Percentiles rank a stretch among this genome's conserved stretches.
phyloP scores from a whole-genome alignment of 2,329 filamentous ascomycete species.

The Cladobotryum protrusum region DNA sequence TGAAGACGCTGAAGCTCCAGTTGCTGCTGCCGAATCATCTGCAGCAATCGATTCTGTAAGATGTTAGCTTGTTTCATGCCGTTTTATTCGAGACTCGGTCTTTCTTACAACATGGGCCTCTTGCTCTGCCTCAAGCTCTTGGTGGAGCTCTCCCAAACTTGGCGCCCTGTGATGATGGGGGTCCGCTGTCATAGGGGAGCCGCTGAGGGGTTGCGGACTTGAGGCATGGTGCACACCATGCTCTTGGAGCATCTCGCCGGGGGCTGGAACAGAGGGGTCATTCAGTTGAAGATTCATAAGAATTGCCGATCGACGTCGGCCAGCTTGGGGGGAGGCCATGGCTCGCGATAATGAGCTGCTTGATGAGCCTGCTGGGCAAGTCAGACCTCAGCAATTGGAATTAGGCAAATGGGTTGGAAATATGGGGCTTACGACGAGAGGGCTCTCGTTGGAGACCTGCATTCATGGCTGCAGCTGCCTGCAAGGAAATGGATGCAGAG shows the following conservation, averaged over 20 bases:
- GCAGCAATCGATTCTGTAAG: conserved; percentile 63
- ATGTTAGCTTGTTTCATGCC: conserved; percentile 9
- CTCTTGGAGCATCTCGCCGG: conserved; percentile 60
- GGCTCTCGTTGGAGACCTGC: conserved; percentile 64
- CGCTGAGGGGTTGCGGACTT: conserved; percentile 42
- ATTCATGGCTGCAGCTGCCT: conserved; percentile 72
- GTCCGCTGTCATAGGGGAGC: conserved; percentile 44
- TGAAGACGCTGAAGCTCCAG: conserved; percentile 60
- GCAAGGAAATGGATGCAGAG: conserved; percentile 63
- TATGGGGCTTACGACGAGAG: conserved; percentile 43
- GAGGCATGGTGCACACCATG: conserved; percentile 21
- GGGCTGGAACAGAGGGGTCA: conserved; percentile 59
- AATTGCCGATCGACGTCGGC: conserved; percentile 60
- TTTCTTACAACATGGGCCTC: conserved; percentile 64
- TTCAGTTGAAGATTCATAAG: conserved; percentile 70
- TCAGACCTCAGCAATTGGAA: conserved; percentile 7
- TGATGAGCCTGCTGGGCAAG: conserved; percentile 38
- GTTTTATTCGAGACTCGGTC: background rate
- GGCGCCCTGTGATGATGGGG: conserved; percentile 56
- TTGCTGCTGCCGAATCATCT: conserved; percentile 72
- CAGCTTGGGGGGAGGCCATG: conserved; percentile 39
- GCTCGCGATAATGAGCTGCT: conserved; percentile 43
- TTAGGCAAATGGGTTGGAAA: conserved; percentile 8
- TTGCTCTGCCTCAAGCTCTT: conserved; percentile 73
- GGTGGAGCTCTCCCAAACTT: conserved; percentile 70